Base-by-base conservation (phyloP, 331 rosid genomes). In the Telfairia occidentalis region DNA sequence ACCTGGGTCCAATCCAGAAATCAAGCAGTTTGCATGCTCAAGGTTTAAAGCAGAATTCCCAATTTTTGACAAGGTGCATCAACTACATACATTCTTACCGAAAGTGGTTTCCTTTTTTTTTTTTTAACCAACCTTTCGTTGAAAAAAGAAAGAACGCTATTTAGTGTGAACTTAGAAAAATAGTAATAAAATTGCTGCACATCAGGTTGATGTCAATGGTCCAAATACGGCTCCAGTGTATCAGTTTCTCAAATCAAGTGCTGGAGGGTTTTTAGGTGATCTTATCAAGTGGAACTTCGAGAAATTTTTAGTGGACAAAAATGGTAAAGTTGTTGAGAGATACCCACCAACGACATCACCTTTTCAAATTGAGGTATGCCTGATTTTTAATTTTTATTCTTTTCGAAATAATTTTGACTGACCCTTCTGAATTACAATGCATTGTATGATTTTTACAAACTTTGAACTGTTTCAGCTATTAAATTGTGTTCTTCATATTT, bases 201-300 rank as follows among this genome's bases (percentile, higher is more conserved):
- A 60, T 76, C 93, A 95, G 99, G 96, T 95, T 78, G 96, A 95
- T 85, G 99, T 95, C 54, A 95, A 95, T 69, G 99, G 99, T 78
- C 96, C 99, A 46, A 82, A 71, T 81, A 90, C 99, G 10, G 89
- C 96, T 77, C 99, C 99, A 34, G 89, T 95, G 6, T 95, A 91
- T 82, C 90, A 86, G 84, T 95, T 90, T 82, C 93, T 95, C 83
- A 95, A 95, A 82, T 88, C 97, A 81, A 92, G 78, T 76, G 92
- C 93, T 0, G 99, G 96, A 63, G 97, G 99, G 64, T 89, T 95
- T 79, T 59, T 95, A 16, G 99, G 96, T 40, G 97, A 92, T 76
- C 76, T 95, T 57, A 26, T 95, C 65, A 95, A 95, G 85, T 95
- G 99, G 99, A 95, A 95, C 78, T 95, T 92, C 19, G 99, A 95